Evolutionary conservation across 192 early-diverging fungal genomes (phyloP).

Genomic region (Entomortierella lignicola): DNA sequence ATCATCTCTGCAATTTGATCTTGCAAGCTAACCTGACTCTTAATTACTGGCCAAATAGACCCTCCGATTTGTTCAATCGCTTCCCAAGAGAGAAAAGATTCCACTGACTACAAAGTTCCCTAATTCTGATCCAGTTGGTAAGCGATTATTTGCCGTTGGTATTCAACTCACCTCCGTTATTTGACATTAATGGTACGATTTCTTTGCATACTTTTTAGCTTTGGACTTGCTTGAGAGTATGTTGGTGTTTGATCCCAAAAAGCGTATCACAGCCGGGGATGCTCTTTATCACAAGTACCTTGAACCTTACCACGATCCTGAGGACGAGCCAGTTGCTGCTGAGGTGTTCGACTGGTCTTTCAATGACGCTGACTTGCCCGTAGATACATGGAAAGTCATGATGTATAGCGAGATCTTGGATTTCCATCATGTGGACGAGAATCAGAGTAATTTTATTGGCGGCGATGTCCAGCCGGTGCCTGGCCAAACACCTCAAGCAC

Average conservation of each 20-base stretch:
- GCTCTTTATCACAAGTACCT: conserved; percentile 92
- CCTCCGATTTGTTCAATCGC: conserved; percentile 90
- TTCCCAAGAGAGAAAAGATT: conserved; percentile 83
- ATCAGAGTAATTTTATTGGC: conserved; percentile 14
- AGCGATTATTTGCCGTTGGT: neutral
- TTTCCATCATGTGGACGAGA: conserved; percentile 49
- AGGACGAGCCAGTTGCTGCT: conserved; percentile 86
- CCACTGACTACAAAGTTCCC: conserved; percentile 87
- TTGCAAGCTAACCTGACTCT: neutral
- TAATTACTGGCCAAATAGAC: conserved; percentile 61
- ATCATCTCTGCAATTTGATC: neutral
- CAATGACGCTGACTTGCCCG: conserved; percentile 88
- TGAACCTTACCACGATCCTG: conserved; percentile 90
- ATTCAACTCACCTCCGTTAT: neutral
- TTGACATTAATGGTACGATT: neutral
- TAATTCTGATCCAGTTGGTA: conserved; percentile 77
- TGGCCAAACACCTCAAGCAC: conserved; percentile 13
- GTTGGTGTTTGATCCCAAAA: conserved; percentile 93
- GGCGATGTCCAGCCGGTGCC: conserved; percentile 22
- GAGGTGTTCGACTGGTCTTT: conserved; percentile 95
- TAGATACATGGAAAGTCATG: conserved; percentile 91
- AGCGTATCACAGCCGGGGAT: conserved; percentile 88
- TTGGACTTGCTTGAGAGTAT: conserved; percentile 90
- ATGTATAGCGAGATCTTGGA: conserved; percentile 88
- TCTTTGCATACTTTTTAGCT: conserved; percentile 49